Evolutionary conservation across 345 rosid genomes (phyloP), one percentile per base, ranked within the genome.

Genomic region (Lepidium didymum): DNA sequence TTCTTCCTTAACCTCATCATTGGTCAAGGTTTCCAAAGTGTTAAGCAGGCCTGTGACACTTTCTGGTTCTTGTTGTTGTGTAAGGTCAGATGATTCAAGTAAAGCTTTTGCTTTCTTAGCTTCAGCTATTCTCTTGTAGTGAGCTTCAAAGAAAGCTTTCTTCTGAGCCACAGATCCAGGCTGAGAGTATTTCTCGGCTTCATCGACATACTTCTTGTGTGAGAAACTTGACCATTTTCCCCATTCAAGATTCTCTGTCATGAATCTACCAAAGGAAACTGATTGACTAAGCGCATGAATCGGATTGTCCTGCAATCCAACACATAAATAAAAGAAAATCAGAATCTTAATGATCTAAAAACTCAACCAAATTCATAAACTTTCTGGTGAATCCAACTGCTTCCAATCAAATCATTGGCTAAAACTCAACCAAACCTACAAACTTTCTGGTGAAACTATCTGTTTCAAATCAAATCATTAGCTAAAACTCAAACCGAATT

Each of bases 191-290:
- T 81, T 84, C 83, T 85, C 93, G 3, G 88, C 96, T 69, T 89
- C 96, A 66, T 89, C 96, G 0, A 89, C 87, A 63, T 87, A 82
- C 51, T 85, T 84, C 67, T 84, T 85, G 57, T 87, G 93, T 8
- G 89, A 84, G 55, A 89, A 89, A 14, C 85, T 70, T 67, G 96
- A 89, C 96, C 96, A 89, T 70, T 87, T 90, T 45, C 92, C 98
- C 98, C 98, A 90, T 56, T 91, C 86, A 56, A 90, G 81, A 53
- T 92, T 79, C 70, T 93, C 98, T 13, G 89, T 77, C 87, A 79
- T 68, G 12, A 87, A 93, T 71, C 92, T 87, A 44, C 98, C 98
- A 34, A 93, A 93, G 0, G 96, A 90, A 37, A 93, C 75, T 9
- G 98, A 93, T 66, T 93, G 91, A 11, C 88, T 79, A 5, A 90